Base-by-base conservation (phyloP, 495 filamentous ascomycete genomes). In the Aspergillus sclerotioniger region DNA sequence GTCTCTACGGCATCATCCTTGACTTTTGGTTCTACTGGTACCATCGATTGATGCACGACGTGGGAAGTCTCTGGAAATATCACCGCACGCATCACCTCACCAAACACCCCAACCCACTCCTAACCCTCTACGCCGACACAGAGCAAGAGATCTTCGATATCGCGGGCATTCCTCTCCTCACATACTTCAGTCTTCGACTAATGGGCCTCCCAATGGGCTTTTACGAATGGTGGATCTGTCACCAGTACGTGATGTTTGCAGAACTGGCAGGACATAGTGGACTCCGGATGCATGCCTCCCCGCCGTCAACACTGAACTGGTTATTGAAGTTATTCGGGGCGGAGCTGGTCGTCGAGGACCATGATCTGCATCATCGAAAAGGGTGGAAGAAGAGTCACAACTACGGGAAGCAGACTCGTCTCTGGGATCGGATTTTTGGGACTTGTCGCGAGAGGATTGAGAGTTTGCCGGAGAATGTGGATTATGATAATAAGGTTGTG, bases 61-160 rank as follows among this genome's bases (percentile, higher is more conserved):
- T 63, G 12, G 56, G 59, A 16, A 10, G 33, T 8, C 41, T 63
- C 20, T 63, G 61, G 61, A 59, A 63, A 33, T 63, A 63, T 48
- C 61, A 63, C 52, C 61, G 61, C 39, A 63, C 61, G 13, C 61
- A 63, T 43, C 61, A 63, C 39, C 56, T 63, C 46, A 63, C 61
- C 31, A 63, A 63, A 33, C 61, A 63, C 31, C 61, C 61, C 2
- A 63, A 63, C 39, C 61, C 61, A 6, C 31, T 63, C 6, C 56
- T 63, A 6, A 59, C 61, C 13, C 53, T 63, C 8, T 63, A 63
- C 49, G 61, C 61, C 44, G 61, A 63, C 46, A 51, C 37, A 4
- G 61, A 59, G 39, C 61, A 63, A 21, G 61, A 63, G 31, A 52
- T 63, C 47, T 63, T 58, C 51, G 61, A 63, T 45, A 63, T 63